Evolutionary conservation across 495 filamentous ascomycete genomes (phyloP).

Genomic region (Acidiella bohemica): DNA sequence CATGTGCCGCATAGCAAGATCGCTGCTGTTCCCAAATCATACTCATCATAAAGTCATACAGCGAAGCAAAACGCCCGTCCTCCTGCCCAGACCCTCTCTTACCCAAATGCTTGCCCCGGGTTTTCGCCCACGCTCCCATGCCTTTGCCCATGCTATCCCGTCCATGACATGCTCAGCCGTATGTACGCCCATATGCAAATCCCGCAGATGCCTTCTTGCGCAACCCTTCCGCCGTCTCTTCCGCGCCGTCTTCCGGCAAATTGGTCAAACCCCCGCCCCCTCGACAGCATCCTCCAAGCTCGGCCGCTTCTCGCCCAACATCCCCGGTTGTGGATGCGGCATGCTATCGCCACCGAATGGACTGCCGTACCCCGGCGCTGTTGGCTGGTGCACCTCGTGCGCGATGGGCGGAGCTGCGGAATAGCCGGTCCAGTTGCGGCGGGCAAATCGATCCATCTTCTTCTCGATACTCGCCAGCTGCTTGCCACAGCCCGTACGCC

Average conservation of each 20-base stretch:
- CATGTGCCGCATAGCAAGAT: too few species aligned
- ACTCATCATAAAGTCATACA: not conserved
- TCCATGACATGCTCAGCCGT: too few species aligned
- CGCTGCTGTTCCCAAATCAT: not conserved
- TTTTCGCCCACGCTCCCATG: too few species aligned
- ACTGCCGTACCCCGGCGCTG: conserved; percentile 20
- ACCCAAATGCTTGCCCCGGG: too few species aligned
- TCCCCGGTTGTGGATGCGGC: conserved; percentile 6
- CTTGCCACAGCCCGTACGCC: conserved; percentile 62
- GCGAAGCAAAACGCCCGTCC: not conserved
- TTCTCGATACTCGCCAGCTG: conserved; percentile 45
- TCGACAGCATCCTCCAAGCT: conserved; percentile 38
- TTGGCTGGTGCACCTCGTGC: conserved; percentile 8
- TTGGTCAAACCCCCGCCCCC: conserved; percentile 4
- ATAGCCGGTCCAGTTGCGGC: not conserved
- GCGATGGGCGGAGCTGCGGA: conserved; percentile 1
- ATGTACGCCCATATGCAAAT: not conserved
- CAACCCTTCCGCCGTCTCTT: not conserved
- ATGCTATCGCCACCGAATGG: conserved; percentile 31
- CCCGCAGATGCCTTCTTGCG: not conserved
- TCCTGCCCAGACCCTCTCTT: too few species aligned
- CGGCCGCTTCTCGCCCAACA: conserved; percentile 47
- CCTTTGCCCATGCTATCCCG: too few species aligned
- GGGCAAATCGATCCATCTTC: conserved; percentile 25
- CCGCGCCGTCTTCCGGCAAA: not conserved